These are phyloP conservation scores for Kluyveromyces siamensis DNA, from an alignment of 805 yeast species.

Conservation along the genomic window DNA sequence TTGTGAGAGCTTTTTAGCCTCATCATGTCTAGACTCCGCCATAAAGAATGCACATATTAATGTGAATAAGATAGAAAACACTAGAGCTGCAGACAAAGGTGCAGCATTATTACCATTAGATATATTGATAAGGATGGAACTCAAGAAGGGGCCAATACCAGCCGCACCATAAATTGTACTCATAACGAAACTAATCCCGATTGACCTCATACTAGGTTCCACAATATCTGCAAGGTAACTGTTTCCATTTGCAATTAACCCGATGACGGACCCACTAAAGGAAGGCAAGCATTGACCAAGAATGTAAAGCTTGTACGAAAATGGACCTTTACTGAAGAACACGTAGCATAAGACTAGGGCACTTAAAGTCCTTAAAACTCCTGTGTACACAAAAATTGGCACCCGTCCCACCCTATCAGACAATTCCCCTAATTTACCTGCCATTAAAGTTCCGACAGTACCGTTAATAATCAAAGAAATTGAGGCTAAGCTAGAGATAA, in stretches of 20 bases:
- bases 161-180: conserved; percentile 54
- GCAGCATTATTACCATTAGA: conserved; percentile 21
- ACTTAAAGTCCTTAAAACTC: conserved; percentile 16
- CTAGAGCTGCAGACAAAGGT: conserved; percentile 26
- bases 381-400: conserved; percentile 34
- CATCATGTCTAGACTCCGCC: conserved; percentile 56
- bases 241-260: conserved; percentile 48
- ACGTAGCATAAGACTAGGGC: conserved; percentile 14
- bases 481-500: conserved; percentile 42
- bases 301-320: conserved; percentile 32
- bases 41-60: conserved; percentile 33
- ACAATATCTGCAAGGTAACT: conserved; percentile 71
- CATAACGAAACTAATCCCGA: conserved; percentile 47
- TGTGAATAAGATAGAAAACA: conserved; percentile 27
- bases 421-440: conserved; percentile 53
- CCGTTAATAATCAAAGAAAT: conserved; percentile 35
- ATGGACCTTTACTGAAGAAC: conserved; percentile 31
- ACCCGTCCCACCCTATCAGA: conserved; percentile 61
- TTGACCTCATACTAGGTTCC: conserved; percentile 48
- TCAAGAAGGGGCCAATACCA: conserved; percentile 56
- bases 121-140: conserved; percentile 32
- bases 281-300: conserved; percentile 38
- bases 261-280: conserved; percentile 54
- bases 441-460: conserved; percentile 38
- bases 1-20: conserved; percentile 46